Conservation (phyloP, 1,284 basidiomycete genomes). For the Ceratobasidium sp. region DNA sequence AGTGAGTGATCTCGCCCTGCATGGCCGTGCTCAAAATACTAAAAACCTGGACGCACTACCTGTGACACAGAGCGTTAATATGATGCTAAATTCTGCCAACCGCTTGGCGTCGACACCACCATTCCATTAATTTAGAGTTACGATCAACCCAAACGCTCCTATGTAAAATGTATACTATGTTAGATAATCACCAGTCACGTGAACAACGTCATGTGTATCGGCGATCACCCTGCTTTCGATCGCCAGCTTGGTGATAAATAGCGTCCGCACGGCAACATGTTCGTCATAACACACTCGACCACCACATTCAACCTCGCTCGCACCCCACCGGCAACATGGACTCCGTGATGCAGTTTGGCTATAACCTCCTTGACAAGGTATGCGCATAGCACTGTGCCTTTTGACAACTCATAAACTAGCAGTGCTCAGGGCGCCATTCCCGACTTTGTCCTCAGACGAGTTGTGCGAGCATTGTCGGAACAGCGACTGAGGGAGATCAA, state of each 20-base stretch:
- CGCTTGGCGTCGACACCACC: too few relatives aligned
- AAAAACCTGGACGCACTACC: too few relatives aligned
- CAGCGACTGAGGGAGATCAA: constrained; percentile 70
- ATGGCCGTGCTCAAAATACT: too few relatives aligned
- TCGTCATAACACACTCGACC: not conserved
- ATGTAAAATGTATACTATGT: not conserved
- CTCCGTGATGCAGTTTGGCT: constrained; percentile 22
- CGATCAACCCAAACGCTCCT: too few relatives aligned
- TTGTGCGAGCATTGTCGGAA: constrained; percentile 65
- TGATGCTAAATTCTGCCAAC: too few relatives aligned
- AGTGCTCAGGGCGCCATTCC: constrained; percentile 62
- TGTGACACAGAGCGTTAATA: too few relatives aligned
- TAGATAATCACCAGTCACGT: not conserved
- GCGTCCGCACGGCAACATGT: not conserved
- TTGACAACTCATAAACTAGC: too few relatives aligned
- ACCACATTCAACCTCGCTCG: not conserved
- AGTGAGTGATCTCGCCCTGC: not conserved
- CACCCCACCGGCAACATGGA: not conserved
- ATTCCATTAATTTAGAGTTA: too few relatives aligned
- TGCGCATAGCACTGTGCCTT: not conserved
- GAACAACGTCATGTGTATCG: constrained; percentile 2
- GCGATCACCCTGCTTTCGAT: constrained; percentile 16
- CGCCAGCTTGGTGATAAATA: not conserved
- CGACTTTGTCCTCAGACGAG: constrained; percentile 66
- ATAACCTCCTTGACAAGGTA: constrained; percentile 11